phyloP scores from a whole-genome alignment of 768 basidiomycete genomes.

The Calvatia gigantea region DNA sequence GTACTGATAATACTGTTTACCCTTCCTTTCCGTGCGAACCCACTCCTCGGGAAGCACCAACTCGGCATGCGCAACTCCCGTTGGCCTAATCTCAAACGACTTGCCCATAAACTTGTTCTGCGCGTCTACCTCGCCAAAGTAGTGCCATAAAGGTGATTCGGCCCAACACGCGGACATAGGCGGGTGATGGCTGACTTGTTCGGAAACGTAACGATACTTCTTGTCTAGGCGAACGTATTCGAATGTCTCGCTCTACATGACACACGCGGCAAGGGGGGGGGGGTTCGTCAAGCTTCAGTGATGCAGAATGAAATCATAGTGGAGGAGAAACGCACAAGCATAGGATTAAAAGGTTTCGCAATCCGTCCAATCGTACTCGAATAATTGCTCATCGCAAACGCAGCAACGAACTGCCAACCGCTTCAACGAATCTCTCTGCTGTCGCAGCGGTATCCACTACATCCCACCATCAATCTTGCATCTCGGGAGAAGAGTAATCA shows the following conservation, averaged over 20 bases:
- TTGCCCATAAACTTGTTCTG: constrained; percentile 97
- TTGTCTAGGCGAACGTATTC: constrained; percentile 88
- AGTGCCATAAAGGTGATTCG: constrained; percentile 85
- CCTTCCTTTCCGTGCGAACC: constrained; percentile 40
- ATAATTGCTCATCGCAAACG: constrained; percentile 98
- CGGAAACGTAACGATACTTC: constrained; percentile 89
- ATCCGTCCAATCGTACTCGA: constrained; percentile 94
- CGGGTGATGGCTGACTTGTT: constrained; percentile 97
- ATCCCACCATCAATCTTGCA: constrained; percentile 5
- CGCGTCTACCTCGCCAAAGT: constrained; percentile 91
- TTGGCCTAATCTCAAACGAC: constrained; percentile 94
- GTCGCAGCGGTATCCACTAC: constrained; percentile 81
- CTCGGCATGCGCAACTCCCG: constrained; percentile 89
- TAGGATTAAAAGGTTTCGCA: constrained; percentile 96
- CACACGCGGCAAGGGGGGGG: no score
- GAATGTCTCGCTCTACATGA: constrained; percentile 79
- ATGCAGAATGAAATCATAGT: neutral
- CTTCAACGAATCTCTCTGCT: constrained; percentile 71
- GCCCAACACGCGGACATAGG: constrained; percentile 96
- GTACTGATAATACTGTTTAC: no score
- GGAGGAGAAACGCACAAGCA: constrained; percentile 58
- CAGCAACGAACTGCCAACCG: constrained; percentile 91
- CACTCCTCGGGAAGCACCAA: constrained; percentile 59
- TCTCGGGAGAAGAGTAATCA: constrained; percentile 2
- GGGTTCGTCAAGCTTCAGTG: neutral